A percentile compares a stretch with the other conserved stretches of the same genome.
Conservation (phyloP, 352 stramenopile species). For the Globisporangium splendens region DNA sequence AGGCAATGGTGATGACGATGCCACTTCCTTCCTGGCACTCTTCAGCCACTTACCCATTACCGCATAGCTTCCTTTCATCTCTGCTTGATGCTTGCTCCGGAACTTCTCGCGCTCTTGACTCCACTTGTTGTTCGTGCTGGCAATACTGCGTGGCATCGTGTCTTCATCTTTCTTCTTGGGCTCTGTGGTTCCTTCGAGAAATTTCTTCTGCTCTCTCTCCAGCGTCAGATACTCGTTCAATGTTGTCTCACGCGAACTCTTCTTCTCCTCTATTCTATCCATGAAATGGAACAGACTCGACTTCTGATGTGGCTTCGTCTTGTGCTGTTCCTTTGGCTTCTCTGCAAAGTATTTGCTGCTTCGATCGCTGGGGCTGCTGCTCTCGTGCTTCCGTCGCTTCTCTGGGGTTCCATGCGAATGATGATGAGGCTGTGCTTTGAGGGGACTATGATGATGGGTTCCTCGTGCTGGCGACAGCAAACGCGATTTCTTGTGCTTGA, state of each 20-base stretch:
- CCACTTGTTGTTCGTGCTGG: constrained; percentile 14
- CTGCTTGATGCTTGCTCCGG: constrained; percentile 11
- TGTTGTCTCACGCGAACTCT: constrained; percentile 9
- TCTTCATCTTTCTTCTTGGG: constrained; percentile 4
- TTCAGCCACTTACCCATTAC: constrained; percentile 13
- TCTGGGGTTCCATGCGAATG: neutral
- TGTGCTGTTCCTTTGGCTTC: neutral
- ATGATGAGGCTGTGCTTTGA: constrained; percentile 2
- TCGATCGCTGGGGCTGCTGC: neutral
- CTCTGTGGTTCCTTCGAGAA: constrained; percentile 5
- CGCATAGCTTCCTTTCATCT: constrained; percentile 17
- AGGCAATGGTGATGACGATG: neutral
- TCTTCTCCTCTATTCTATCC: constrained; percentile 28
- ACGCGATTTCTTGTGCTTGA: constrained; percentile 12
- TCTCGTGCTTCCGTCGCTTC: neutral
- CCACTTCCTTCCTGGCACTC: neutral
- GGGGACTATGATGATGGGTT: neutral
- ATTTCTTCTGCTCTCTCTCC: constrained; percentile 20
- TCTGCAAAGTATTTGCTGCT: constrained; percentile 8
- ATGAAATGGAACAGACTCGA: constrained; percentile 20
- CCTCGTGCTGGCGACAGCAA: neutral
- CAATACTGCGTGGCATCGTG: neutral
- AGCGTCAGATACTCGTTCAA: constrained; percentile 31
- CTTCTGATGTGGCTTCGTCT: neutral
- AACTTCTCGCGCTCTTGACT: constrained; percentile 16